Evolutionary conservation across 1,139 yeast species (phyloP).

Genomic region (Blastobotrys persicus): DNA sequence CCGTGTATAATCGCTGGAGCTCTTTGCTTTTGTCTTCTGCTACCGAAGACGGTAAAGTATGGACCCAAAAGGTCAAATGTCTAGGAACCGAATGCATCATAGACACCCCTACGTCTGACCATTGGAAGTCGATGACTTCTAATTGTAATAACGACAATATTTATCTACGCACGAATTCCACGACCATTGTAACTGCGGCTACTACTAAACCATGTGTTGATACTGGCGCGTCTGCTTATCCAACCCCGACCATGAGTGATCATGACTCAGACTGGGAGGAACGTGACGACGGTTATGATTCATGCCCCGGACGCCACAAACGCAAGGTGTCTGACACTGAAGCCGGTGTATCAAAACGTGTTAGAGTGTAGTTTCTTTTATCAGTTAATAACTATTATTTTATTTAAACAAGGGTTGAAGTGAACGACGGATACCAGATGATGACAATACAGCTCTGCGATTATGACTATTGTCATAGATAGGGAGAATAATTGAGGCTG

Average conservation of each 20-base stretch:
- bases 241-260: constrained; percentile 10
- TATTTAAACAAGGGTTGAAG: too few relatives aligned
- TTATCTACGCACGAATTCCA: neutral
- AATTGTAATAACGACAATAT: constrained; percentile 7
- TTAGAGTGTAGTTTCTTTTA: neutral
- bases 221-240: constrained; percentile 9
- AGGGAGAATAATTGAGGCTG: too few relatives aligned
- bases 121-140: constrained; percentile 8
- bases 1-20: constrained; percentile 54
- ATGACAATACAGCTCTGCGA: too few relatives aligned
- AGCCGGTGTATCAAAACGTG: neutral
- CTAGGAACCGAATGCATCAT: constrained; percentile 13
- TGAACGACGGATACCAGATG: too few relatives aligned
- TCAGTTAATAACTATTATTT: too few relatives aligned
- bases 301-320: neutral
- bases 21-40: constrained; percentile 35
- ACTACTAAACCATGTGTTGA: neutral
- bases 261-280: constrained; percentile 6
- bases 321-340: neutral
- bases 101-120: constrained; percentile 9
- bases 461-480: too few relatives aligned
- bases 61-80: constrained; percentile 32
- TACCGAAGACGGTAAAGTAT: constrained; percentile 69
- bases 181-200: constrained; percentile 9
- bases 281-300: neutral